phyloP scores from a whole-genome alignment of 2,329 filamentous ascomycete genomes.

The Neopestalotiopsis sp. region DNA sequence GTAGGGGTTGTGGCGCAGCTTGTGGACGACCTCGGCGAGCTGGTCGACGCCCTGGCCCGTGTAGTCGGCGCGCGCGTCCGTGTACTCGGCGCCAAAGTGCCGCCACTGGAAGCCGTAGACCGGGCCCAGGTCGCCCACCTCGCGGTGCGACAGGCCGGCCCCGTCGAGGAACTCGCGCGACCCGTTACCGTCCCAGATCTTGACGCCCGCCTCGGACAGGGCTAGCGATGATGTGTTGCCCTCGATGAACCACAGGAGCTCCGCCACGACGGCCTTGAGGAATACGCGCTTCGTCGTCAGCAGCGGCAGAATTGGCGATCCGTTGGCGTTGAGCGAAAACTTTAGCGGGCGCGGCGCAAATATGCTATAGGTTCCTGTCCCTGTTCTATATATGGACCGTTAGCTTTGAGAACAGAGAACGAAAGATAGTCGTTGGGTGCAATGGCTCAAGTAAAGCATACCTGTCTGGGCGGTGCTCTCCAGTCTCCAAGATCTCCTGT shows the following conservation, averaged over 20 bases:
- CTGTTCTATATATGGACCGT: conserved; percentile 65
- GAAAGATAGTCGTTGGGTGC: not conserved
- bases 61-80: conserved; percentile 81
- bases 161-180: conserved; percentile 88
- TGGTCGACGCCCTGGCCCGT: conserved; percentile 90
- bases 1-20: conserved; percentile 82
- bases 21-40: conserved; percentile 86
- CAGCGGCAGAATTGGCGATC: conserved; percentile 78
- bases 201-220: conserved; percentile 80
- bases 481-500: conserved; percentile 78
- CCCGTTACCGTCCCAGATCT: conserved; percentile 99
- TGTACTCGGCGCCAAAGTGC: conserved; percentile 93
- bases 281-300: conserved; percentile 98
- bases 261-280: conserved; percentile 84
- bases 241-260: conserved; percentile 94
- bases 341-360: conserved; percentile 88
- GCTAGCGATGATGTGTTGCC: conserved; percentile 81
- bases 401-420: conserved; percentile 17
- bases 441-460: conserved; percentile 39
- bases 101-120: conserved; percentile 99
- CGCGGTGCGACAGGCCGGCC: conserved; percentile 80
- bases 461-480: conserved; percentile 90
- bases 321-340: conserved; percentile 76
- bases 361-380: conserved; percentile 88
- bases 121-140: conserved; percentile 87